Percentiles rank a stretch among this genome's conserved stretches.
Evolutionary conservation across 2,329 filamentous ascomycete species (phyloP).

Genomic region (Penicillium sp.): DNA sequence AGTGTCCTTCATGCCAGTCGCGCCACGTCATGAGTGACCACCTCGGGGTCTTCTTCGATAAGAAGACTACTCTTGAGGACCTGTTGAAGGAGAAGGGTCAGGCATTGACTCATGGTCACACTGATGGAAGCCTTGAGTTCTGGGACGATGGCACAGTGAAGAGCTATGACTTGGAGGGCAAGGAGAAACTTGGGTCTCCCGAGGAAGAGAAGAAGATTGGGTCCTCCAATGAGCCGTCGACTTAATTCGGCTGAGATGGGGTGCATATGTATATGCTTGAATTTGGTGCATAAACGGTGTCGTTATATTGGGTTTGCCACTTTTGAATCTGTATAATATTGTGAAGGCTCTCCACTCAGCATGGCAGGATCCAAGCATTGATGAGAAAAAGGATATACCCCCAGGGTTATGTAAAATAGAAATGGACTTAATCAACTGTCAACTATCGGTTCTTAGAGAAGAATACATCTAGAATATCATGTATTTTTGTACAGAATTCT

Average conservation of each 20-base stretch:
- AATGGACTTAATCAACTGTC: neutral
- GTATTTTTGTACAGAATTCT: constrained; percentile 16
- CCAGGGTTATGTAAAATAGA: constrained; percentile 10
- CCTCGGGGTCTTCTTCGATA: constrained; percentile 60
- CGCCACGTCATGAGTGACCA: constrained; percentile 92
- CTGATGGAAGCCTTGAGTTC: constrained; percentile 87
- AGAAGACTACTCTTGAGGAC: constrained; percentile 45
- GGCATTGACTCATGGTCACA: constrained; percentile 74
- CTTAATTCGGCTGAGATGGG: neutral
- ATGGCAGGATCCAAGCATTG: constrained; percentile 27
- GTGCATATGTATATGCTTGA: neutral
- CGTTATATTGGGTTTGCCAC: neutral
- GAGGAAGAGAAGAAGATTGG: constrained; percentile 12
- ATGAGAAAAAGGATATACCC: constrained; percentile 10
- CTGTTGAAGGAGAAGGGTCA: constrained; percentile 53
- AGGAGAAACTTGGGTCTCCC: constrained; percentile 2
- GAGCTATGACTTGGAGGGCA: constrained; percentile 16
- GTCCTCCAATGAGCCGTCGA: constrained; percentile 11
- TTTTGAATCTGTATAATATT: constrained; percentile 12
- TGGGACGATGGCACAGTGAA: constrained; percentile 71
- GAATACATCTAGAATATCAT: constrained; percentile 3
- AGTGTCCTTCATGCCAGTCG: constrained; percentile 82
- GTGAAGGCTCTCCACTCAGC: constrained; percentile 23
- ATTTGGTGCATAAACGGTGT: constrained; percentile 4
- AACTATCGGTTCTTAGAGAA: neutral